These are phyloP conservation scores for Aspergillus carlsbadensis DNA, from an alignment of 495 filamentous ascomycete species.

Conservation along the genomic window DNA sequence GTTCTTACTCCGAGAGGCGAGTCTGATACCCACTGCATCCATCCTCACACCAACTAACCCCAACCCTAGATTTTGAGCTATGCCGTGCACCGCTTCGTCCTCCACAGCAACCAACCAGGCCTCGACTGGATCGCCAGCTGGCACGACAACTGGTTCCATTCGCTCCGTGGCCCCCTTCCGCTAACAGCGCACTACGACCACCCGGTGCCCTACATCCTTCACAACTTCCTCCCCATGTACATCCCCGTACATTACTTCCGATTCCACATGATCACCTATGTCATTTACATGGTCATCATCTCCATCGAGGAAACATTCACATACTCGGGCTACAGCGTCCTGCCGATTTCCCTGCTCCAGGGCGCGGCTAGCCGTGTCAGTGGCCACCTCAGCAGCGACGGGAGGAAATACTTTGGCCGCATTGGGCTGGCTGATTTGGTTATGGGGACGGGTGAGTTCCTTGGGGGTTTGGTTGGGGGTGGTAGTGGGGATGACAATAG, in stretches of 20 bases:
- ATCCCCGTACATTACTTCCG: slow-evolving; percentile 63
- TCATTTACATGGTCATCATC: slow-evolving; percentile 63
- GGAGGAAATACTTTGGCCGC: slow-evolving; percentile 71
- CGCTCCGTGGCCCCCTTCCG: slow-evolving; percentile 59
- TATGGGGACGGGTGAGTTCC: slow-evolving; percentile 54
- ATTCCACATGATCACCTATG: slow-evolving; percentile 78
- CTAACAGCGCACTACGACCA: slow-evolving; percentile 77
- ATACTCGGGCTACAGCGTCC: slow-evolving; percentile 72
- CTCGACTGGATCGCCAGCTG: slow-evolving; percentile 34
- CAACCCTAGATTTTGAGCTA: slow-evolving; percentile 54
- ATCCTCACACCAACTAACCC: background rate
- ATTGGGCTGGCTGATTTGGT: slow-evolving; percentile 80
- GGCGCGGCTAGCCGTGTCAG: slow-evolving; percentile 73
- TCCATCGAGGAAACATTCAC: slow-evolving; percentile 76
- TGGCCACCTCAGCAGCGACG: slow-evolving; percentile 58
- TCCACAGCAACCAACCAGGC: slow-evolving; percentile 52
- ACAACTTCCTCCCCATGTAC: slow-evolving; percentile 70
- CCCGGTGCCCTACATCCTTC: slow-evolving; percentile 68
- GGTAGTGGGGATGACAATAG: slow-evolving; percentile 45
- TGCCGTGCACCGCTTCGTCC: slow-evolving; percentile 66
- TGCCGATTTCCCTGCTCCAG: slow-evolving; percentile 71
- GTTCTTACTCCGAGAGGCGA: slow-evolving; percentile 56
- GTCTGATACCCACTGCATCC: slow-evolving; percentile 5
- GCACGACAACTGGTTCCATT: slow-evolving; percentile 68
- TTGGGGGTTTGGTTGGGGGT: slow-evolving; percentile 36